phyloP scores from a whole-genome alignment of 2,329 filamentous ascomycete species.

The Clarireedia paspali region DNA sequence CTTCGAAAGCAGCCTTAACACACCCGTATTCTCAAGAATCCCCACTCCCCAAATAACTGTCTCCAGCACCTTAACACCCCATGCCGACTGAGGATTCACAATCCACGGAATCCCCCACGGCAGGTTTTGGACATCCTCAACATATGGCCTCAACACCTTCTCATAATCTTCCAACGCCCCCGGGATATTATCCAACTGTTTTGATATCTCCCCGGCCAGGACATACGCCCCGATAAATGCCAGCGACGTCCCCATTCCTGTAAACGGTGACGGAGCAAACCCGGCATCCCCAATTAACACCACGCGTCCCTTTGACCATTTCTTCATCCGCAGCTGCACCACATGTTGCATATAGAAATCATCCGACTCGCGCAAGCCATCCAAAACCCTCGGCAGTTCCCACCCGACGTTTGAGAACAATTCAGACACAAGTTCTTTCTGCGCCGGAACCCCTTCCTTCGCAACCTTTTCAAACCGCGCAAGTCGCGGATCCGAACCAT shows the following conservation, averaged over 20 bases:
- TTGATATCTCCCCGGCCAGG: conserved; percentile 37
- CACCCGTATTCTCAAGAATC: no score
- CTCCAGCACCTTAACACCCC: no score
- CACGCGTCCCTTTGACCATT: conserved; percentile 32
- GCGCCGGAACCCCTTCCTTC: conserved; percentile 17
- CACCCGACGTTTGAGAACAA: conserved; percentile 34
- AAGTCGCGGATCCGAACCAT: no score
- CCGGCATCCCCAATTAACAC: conserved; percentile 48
- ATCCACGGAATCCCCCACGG: not conserved
- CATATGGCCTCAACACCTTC: conserved; percentile 28
- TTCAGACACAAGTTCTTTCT: not conserved
- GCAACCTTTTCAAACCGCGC: conserved; percentile 23
- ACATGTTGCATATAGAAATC: conserved; percentile 35
- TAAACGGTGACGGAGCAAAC: conserved; percentile 28
- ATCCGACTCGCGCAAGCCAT: conserved; percentile 28
- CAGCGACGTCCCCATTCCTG: conserved; percentile 35
- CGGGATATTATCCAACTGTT: conserved; percentile 10
- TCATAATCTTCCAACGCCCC: conserved; percentile 31
- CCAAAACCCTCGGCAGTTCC: conserved; percentile 33
- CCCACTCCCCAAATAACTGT: no score
- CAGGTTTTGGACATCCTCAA: not conserved
- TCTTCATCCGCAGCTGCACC: conserved; percentile 32
- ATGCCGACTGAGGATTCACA: no score
- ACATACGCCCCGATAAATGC: conserved; percentile 38
- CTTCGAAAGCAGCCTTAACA: no score